Conservation (phyloP, 1,284 basidiomycete species). For the Trichosporon asahii region DNA sequence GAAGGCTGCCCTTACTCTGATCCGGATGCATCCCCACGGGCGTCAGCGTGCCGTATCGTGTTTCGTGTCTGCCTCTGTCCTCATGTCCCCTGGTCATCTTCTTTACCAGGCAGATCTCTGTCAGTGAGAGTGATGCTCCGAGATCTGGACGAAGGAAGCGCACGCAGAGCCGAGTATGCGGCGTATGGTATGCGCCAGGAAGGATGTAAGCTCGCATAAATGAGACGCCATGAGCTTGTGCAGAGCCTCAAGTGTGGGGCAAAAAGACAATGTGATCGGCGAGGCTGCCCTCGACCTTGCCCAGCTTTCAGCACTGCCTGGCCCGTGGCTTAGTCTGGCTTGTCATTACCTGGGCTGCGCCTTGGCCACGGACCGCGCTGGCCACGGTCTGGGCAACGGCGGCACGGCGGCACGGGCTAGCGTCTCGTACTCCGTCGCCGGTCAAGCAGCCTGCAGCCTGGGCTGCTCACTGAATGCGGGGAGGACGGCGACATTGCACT, state of each 20-base stretch:
- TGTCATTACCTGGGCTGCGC: neutral
- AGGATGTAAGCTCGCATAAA: too few species aligned
- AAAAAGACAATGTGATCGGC: neutral
- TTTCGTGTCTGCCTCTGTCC: neutral
- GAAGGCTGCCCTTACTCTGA: neutral
- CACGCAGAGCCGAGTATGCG: too few species aligned
- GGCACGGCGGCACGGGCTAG: too few species aligned
- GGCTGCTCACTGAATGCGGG: too few species aligned
- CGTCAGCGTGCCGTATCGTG: neutral
- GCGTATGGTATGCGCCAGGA: too few species aligned
- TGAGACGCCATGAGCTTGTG: neutral
- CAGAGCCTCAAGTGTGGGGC: neutral
- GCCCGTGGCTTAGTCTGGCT: neutral
- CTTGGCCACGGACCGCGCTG: neutral
- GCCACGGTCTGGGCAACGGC: neutral
- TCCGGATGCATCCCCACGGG: neutral
- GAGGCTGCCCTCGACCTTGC: too few species aligned
- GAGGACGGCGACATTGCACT: too few species aligned
- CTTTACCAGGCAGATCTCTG: neutral
- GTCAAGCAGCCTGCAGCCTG: neutral
- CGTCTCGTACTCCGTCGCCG: too few species aligned
- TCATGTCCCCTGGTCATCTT: neutral
- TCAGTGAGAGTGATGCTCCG: too few species aligned
- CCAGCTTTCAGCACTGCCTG: too few species aligned
- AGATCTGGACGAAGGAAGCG: too few species aligned